Evolutionary conservation across 257 asterid species (phyloP).

Genomic region (Haberlea rhodopensis): DNA sequence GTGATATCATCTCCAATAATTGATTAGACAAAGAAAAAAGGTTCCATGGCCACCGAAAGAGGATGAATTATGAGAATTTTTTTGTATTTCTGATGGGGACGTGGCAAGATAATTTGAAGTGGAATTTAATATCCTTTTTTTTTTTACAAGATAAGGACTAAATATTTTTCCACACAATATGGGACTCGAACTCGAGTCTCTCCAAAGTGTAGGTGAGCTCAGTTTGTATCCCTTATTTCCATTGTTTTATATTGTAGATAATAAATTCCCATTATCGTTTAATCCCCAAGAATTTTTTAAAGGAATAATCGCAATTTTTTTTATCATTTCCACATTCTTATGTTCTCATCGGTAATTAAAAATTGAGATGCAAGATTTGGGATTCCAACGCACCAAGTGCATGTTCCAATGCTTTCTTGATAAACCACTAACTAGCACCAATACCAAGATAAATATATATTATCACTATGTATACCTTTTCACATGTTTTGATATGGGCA

Average conservation of each 20-base stretch:
- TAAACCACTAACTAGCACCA: conserved; percentile 29
- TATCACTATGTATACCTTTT: too few relatives aligned
- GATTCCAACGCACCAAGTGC: conserved; percentile 18
- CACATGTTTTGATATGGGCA: too few relatives aligned
- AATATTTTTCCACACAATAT: too few relatives aligned
- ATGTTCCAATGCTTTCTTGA: conserved; percentile 29
- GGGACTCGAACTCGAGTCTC: too few relatives aligned
- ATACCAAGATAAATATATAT: too few relatives aligned
- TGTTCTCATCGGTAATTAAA: conserved; percentile 18
- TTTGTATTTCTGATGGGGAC: conserved; percentile 15
- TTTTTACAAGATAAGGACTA: too few relatives aligned
- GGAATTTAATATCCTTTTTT: too few relatives aligned
- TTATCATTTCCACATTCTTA: too few relatives aligned
- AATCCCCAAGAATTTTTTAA: background rate
- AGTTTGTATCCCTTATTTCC: too few relatives aligned
- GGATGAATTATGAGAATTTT: conserved; percentile 16
- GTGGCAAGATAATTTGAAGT: background rate
- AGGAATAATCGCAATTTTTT: background rate
- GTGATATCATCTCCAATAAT: conserved; percentile 23
- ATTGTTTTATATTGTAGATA: background rate
- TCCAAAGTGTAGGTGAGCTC: too few relatives aligned
- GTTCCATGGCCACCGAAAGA: conserved; percentile 33
- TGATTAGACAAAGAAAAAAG: conserved; percentile 27
- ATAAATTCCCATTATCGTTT: background rate
- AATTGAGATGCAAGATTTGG: conserved; percentile 10